phyloP scores from a whole-genome alignment of 2,329 filamentous ascomycete species.

The Botrytis fragariae region DNA sequence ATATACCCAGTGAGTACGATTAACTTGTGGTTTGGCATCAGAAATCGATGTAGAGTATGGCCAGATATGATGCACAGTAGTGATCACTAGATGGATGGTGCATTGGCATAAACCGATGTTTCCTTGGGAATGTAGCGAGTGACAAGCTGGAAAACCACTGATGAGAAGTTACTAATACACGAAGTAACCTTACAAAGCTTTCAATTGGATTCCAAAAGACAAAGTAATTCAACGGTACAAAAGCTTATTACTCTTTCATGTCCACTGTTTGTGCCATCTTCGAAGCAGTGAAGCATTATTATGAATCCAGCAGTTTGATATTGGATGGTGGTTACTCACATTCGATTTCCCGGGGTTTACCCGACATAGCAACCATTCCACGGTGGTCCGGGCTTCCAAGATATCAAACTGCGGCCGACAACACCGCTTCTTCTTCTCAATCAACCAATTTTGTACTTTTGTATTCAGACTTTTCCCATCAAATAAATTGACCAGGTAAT shows the following conservation, averaged over 20 bases:
- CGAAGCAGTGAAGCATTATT: not conserved
- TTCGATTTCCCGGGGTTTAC: not conserved
- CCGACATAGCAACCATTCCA: too few relatives aligned
- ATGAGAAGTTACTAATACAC: not conserved
- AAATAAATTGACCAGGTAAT: not conserved
- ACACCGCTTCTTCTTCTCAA: constrained; percentile 13
- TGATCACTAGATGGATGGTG: not conserved
- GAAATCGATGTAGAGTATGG: not conserved
- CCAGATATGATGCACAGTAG: not conserved
- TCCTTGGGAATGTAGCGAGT: not conserved
- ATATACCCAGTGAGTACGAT: not conserved
- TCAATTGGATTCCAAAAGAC: not conserved
- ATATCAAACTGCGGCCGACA: constrained; percentile 13
- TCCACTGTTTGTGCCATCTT: not conserved
- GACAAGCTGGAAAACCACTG: not conserved
- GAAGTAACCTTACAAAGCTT: not conserved
- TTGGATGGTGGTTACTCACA: not conserved
- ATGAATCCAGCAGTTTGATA: not conserved
- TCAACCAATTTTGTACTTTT: not conserved
- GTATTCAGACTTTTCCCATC: not conserved
- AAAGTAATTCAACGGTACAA: not conserved
- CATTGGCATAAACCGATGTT: not conserved
- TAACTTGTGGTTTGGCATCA: not conserved
- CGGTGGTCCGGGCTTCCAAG: not conserved
- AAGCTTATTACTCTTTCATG: not conserved